Evolutionary conservation across 2,329 filamentous ascomycete species (phyloP), one percentile per base, ranked within the genome.

Genomic region (Epichloe glyceriae): DNA sequence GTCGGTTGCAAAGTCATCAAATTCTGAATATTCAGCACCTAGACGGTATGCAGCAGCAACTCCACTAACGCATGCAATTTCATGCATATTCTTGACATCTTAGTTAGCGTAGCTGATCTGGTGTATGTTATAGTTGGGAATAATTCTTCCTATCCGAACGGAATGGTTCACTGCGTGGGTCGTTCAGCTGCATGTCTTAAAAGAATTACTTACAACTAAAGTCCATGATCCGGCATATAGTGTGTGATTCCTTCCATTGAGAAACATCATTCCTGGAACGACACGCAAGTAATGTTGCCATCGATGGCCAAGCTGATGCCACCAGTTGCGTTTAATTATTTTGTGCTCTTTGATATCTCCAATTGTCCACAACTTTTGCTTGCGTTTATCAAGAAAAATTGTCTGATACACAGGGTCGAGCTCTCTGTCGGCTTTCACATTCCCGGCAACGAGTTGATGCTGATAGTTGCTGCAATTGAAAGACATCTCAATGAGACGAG

Each of bases 401-500:
- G 78, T 82, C 56, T 88, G 83, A 62, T 85, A 88, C 15, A 88
- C 76, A 58, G 86, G 82, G 48, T 77, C 71, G 26, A 78, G 73
- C 48, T 54, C 53, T 5, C 52, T 52, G 0, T 38, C 37, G 22
- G 59, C 40, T 1, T 56, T 38, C 10, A 53, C 46, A 17, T 59
- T 61, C 0, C 62, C 60, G 19, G 63, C 62, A 1, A 79, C 79
- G 55, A 88, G 84, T 60, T 88, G 84, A 43, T 81, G 74, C 62
- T 88, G 84, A 65, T 88, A 87, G 62, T 86, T 85, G 38, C 80
- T 83, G 67, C 82, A 85, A 63, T 88, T 83, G 65, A 87, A 88
- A 51, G 77, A 83, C 80, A 83, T 83, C 61, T 83, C 80, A 7
- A 84, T 75, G 58, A 80, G 77, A 2, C 69, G 74, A 1, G 72